Evolutionary conservation across 2,329 filamentous ascomycete genomes (phyloP), one percentile per base, ranked within the genome.

Genomic region (Aspergillus pseudoterreus): DNA sequence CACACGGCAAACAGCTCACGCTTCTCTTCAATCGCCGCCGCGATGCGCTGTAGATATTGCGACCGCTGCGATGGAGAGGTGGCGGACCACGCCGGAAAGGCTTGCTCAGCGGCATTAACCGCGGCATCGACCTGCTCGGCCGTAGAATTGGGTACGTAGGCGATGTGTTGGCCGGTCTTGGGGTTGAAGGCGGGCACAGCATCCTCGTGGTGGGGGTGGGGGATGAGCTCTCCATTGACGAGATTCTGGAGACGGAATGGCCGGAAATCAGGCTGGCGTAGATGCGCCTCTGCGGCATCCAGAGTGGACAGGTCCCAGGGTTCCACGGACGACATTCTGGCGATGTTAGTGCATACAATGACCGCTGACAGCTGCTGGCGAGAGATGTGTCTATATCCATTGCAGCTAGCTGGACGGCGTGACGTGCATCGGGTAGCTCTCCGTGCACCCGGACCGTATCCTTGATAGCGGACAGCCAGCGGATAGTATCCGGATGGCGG

Each of bases 1-100:
- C 57, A 59, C 9, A 55, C 46, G 0, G 57, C 55, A 30, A 59
- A 59, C 1, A 50, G 9, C 39, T 57, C 57, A 3, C 50, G 54
- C 17, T 49, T 51, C 10, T 53, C 46, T 9, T 50, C 42, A 22
- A 59, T 57, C 1, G 51, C 35, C 2, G 45, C 38, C 2, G 57
- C 55, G 36, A 59, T 57, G 10, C 53, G 49, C 15, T 50, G 19
- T 3, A 59, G 50, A 19, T 56, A 43, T 12, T 51, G 22, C 4
- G 57, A 56, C 35, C 57, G 46, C 27, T 44, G 51, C 6, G 52
- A 49, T n/a, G 55, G 45, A 5, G 55, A 21, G 2, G 51, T 54
- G 24, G 53, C 33, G 0, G 57, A 58, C 57, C 57, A 60, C 1
- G 50, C 24, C 4, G 45, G 45, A 22, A 60, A 57, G 17, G 56